Percentiles rank a stretch among this genome's conserved stretches.
Evolutionary conservation across 2,329 filamentous ascomycete genomes (phyloP).

Genomic region (Fusarium sp.): DNA sequence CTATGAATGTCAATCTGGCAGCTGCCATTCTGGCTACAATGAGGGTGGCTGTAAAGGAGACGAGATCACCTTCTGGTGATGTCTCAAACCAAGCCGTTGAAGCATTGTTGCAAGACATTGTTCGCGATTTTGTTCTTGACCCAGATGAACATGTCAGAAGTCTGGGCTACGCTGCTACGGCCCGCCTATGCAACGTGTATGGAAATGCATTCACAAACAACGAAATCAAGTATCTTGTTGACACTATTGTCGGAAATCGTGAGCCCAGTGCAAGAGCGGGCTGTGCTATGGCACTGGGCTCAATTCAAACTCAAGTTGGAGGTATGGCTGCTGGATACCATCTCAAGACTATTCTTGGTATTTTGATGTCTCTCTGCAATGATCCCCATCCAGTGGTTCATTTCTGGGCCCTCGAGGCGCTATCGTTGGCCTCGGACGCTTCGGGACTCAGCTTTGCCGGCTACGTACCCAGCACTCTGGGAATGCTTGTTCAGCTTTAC

Average conservation of each 20-base stretch:
- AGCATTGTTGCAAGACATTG: constrained; percentile 82
- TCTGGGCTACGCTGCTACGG: constrained; percentile 85
- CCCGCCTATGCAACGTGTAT: constrained; percentile 83
- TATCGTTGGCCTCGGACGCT: constrained; percentile 88
- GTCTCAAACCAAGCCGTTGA: constrained; percentile 81
- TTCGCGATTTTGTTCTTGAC: constrained; percentile 79
- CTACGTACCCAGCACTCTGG: constrained; percentile 89
- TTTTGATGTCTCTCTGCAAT: constrained; percentile 96
- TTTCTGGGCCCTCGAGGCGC: constrained; percentile 92
- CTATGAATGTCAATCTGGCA: constrained; percentile 90
- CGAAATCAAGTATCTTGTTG: constrained; percentile 91
- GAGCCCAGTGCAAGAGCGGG: constrained; percentile 94
- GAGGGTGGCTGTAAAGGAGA: constrained; percentile 86
- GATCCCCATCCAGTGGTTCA: constrained; percentile 96
- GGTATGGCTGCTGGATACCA: constrained; percentile 98
- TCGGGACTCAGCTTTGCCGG: constrained; percentile 91
- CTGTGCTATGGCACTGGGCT: constrained; percentile 91
- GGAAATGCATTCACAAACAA: constrained; percentile 89
- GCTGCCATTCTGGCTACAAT: constrained; percentile 82
- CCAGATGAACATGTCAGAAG: constrained; percentile 87
- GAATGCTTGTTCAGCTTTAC: constrained; percentile 94
- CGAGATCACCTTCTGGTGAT: constrained; percentile 76
- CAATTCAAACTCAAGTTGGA: constrained; percentile 93
- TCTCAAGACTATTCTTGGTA: constrained; percentile 95
- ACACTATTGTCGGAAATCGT: constrained; percentile 92